A percentile compares a stretch with the other conserved stretches of the same genome.
Conservation (phyloP, 148 eudicot genomes). For the Heliosperma pusillum region DNA sequence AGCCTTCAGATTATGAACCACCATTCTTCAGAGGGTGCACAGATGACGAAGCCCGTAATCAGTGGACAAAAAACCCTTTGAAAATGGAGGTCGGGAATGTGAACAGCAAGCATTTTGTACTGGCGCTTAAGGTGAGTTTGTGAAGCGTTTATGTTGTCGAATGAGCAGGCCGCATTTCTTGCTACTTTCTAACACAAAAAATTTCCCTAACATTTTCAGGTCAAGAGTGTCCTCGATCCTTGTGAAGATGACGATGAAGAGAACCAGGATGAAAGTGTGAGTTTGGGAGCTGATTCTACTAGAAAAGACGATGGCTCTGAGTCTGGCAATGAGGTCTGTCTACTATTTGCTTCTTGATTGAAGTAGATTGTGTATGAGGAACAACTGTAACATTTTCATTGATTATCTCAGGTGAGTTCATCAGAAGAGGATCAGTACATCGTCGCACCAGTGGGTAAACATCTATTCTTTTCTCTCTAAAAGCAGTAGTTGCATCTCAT, state of each 20-base stretch:
- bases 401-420: constrained; percentile 43
- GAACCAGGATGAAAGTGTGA: constrained; percentile 56
- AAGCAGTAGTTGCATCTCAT: background rate
- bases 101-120: constrained; percentile 89
- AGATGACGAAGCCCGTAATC: constrained; percentile 62
- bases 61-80: constrained; percentile 81
- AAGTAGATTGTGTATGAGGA: background rate
- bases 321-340: constrained; percentile 61
- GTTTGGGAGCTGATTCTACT: constrained; percentile 79
- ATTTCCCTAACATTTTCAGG: constrained; percentile 38
- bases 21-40: constrained; percentile 91
- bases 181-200: background rate
- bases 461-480: constrained; percentile 7
- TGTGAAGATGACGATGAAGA: constrained; percentile 87
- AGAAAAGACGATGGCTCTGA: constrained; percentile 59
- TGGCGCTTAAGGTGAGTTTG: constrained; percentile 72
- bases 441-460: constrained; percentile 65
- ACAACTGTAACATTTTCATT: background rate
- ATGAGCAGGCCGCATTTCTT: background rate
- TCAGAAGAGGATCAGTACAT: constrained; percentile 59
- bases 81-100: constrained; percentile 96
- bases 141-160: background rate
- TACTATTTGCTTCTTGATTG: background rate
- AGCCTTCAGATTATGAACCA: constrained; percentile 96
- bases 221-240: constrained; percentile 94